Base-by-base conservation (phyloP, 495 filamentous ascomycete genomes). In the Poronia punctata region DNA sequence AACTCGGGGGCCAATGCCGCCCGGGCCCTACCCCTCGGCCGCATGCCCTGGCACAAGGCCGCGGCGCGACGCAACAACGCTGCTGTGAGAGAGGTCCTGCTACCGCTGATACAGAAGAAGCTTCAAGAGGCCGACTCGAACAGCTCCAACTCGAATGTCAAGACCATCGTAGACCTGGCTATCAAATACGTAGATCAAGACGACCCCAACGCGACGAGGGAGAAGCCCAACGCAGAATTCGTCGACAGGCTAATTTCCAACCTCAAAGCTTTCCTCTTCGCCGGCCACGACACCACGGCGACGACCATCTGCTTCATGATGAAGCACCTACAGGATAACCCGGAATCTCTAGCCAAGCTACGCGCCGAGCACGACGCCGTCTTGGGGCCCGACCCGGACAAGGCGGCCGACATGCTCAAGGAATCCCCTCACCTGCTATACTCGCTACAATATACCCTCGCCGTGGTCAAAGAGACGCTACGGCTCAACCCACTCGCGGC, bases 231-330 rank as follows among this genome's bases (percentile, higher is more conserved):
- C 32, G 43, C 36, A 1, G 37, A 35, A 19, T 60, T 54, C 22
- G 14, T 60, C 15, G 48, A 54, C 7, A 45, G 29, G 7, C 38
- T 60, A 6, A 34, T 60, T 14, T 35, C 52, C 18, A 59, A 59
- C 28, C 38, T 62, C 17, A 61, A 61, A 30, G 54, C 59, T 1
- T 69, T 70, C 41, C 53, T 71, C 10, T 62, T 66, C 16, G 69
- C 59, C 0, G 68, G 69, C n/a, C 61, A 68, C 48, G 69, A 71
- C 40, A 68, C 68, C 0, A 71, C 67, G 1, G 46, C 61, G n/a
- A 44, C 53, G 19, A 60, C 54, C 19, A 61, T 71, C 15, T 47
- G 54, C 26, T 69, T 57, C 38, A 49, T 53, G 34, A 57, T 54
- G 29, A 58, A 72, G 30, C 40, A 66, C 4, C 56, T 79, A 0